Base-by-base conservation (phyloP, 2,329 filamentous ascomycete species). In the Xylariaceae sp. region DNA sequence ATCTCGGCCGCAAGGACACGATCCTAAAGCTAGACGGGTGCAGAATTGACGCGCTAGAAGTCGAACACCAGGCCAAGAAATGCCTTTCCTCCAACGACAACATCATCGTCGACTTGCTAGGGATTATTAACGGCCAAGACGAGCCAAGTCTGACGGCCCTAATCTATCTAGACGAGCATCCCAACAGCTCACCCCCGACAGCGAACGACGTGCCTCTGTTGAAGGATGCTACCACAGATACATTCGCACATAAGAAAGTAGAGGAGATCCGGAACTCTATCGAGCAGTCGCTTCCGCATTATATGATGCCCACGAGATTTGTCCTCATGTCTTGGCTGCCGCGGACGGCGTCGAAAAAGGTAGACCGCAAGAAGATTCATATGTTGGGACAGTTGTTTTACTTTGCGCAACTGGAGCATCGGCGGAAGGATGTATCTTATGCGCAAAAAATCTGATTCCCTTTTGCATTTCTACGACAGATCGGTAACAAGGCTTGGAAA, bases 21-120 rank as follows among this genome's bases (percentile, higher is more conserved):
- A 64, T 62, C 12, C 39, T 62, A 21, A 64, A 64, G 40, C 44
- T 64, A 3, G 59, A 64, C 23, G 61, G 61, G 3, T 64, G 59
- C n/a, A 51, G 56, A 16, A 60, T 64, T 12, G 61, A 62, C 9
- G 59, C 59, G 9, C 44, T 64, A 4, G 48, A 60, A 34, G 61
- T 63, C 23, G 61, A 63, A 40, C 54, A 63, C n/a, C 58, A 63
- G 29, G 61, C 58, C 2, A 54, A 55, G 36, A 61, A 59, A 33
- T 53, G 62, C 17, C 61, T 63, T 16, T 63, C 61, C 2, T 45
- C 53, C 33, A 58, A 61, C 16, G 61, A 63, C 43, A 61, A 53
- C 16, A 52, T 61, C 21, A 37, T 61, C 9, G 46, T 63, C n/a
- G 61, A 63, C 34, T 31, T 59, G 12, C 29, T 59, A 16, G 61